Evolutionary conservation across 768 basidiomycete species (phyloP), one percentile per base, ranked within the genome.

Genomic region (Lactarius tabidus): DNA sequence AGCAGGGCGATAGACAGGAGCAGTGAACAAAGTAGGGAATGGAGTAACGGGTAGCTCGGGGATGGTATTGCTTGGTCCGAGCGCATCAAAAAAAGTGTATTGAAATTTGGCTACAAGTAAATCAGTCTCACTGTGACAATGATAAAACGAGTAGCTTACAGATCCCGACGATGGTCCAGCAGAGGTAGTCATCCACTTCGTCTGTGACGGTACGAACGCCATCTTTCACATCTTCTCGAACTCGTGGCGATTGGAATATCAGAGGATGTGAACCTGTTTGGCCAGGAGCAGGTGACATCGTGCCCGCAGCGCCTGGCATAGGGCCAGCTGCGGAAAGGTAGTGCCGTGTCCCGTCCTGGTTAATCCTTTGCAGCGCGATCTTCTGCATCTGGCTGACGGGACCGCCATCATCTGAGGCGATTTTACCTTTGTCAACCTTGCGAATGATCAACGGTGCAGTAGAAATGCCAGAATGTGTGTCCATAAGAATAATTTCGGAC

Each of bases 351-450:
- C 91, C 93, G 77, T 88, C 91, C 65, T 84, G 80, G 71, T 91
- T 90, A 60, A 91, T 85, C 61, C 91, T 82, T 72, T 94, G 90
- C 51, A 98, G 79, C 2, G 94, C 95, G 67, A 98, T 91, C 79
- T 95, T 93, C 78, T 98, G 95, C 87, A 98, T 93, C 75, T 96
- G 94, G 72, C 92, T 94, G 67, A 98, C 91, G 48, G 93, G 95
- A 6, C 93, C 91, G 23, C 90, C 91, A 72, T 94, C 90, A 70
- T 94, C 91, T n/a, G 82, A 78, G n/a, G 86, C 85, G 41, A 95
- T 89, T 65, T 87, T 81, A 33, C 91, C 91, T 72, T 95, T 95
- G 75, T 95, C 93, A 33, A 98, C 92, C 75, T 95, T 95, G 67
- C 93, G 90, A 59, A 98, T 90, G 68, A 93, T 80, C 48, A 96